Evolutionary conservation across 139 green algal genomes (phyloP).

Genomic region (Tetratostichococcus sp.): DNA sequence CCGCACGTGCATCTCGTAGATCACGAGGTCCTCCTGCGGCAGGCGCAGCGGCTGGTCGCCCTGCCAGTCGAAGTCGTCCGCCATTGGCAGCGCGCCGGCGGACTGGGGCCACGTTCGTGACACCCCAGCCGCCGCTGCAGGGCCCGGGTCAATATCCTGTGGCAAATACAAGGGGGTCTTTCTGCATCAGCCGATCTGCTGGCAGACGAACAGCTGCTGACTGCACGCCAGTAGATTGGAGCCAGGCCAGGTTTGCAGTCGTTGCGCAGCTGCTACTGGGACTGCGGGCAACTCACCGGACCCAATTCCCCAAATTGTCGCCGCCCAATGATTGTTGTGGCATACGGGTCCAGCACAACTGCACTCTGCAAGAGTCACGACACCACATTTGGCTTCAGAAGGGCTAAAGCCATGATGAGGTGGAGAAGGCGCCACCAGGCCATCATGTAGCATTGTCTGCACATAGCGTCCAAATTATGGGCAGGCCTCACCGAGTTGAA

Average conservation of each 20-base stretch:
- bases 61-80: slow-evolving; percentile 79
- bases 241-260: too few species aligned
- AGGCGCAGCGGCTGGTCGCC: slow-evolving; percentile 70
- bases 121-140: slow-evolving; percentile 42
- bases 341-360: slow-evolving; percentile 92
- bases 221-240: too few species aligned
- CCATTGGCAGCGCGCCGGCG: slow-evolving; percentile 46
- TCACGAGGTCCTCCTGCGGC: slow-evolving; percentile 78
- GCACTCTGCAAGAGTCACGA: slow-evolving; percentile 24
- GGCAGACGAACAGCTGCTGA: too few species aligned
- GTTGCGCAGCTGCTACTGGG: too few species aligned
- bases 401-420: too few species aligned
- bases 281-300: slow-evolving; percentile 37
- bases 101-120: slow-evolving; percentile 80
- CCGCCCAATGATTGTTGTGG: slow-evolving; percentile 62
- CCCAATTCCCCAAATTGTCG: slow-evolving; percentile 73
- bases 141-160: slow-evolving; percentile 54
- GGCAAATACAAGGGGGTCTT: too few species aligned
- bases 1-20: slow-evolving; percentile 97
- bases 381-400: too few species aligned
- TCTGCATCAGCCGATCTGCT: too few species aligned
- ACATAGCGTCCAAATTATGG: too few species aligned
- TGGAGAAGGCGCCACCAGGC: too few species aligned
- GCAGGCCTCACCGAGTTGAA: neutral
- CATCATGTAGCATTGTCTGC: too few species aligned